These are phyloP conservation scores for Fusarium burgessii DNA, from an alignment of 2,329 filamentous ascomycete genomes.

Conservation along the genomic window DNA sequence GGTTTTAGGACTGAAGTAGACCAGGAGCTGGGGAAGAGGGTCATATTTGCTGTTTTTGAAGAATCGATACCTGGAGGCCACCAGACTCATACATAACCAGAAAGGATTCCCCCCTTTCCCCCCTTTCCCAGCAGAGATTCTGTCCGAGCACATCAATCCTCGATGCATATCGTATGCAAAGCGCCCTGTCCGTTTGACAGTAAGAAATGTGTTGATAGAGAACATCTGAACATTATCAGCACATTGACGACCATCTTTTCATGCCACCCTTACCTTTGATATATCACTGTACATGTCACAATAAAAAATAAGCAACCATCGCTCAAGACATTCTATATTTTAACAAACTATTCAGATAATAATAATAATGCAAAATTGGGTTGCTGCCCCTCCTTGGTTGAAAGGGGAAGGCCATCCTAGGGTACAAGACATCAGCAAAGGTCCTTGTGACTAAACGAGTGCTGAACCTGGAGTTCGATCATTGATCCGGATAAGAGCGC, in stretches of 20 bases:
- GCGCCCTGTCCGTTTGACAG: not conserved
- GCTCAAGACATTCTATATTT: conserved; percentile 39
- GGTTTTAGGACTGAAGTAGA: not conserved
- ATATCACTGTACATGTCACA: conserved; percentile 12
- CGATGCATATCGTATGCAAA: not conserved
- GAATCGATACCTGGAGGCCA: not conserved
- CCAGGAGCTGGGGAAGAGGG: not conserved
- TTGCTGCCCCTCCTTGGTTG: conserved; percentile 30
- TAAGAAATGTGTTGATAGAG: not conserved
- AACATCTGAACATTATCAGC: conserved; percentile 18
- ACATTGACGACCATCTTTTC: not conserved
- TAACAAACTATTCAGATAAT: conserved; percentile 39
- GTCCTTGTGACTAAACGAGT: conserved; percentile 44
- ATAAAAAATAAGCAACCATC: not conserved
- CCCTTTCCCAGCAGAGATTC: not conserved
- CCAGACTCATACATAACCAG: not conserved
- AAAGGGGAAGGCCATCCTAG: conserved; percentile 46
- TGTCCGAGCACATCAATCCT: not conserved
- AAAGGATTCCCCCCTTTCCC: not conserved
- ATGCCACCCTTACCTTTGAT: not conserved
- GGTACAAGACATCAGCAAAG: conserved; percentile 48
- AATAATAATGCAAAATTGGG: conserved; percentile 35
- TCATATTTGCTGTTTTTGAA: not conserved
- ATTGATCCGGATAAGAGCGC: conserved; percentile 26
- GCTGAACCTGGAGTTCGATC: conserved; percentile 46